A percentile compares a stretch with the other conserved stretches of the same genome.
These are phyloP conservation scores for Rhynchospora breviuscula DNA, from an alignment of 176 grass and related monocot species.

Conservation along the genomic window DNA sequence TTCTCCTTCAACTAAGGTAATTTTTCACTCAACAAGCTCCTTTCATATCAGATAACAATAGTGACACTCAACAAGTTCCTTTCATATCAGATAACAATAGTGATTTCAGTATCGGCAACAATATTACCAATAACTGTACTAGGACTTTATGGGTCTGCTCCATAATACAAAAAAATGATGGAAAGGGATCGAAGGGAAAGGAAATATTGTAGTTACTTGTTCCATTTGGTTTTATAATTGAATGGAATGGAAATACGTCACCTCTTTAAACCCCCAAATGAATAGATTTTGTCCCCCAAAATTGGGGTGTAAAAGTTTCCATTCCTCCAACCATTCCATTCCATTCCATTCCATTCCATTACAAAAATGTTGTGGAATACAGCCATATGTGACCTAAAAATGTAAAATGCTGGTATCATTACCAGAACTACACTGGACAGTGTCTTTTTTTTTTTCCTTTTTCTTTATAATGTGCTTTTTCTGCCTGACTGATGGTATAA, in stretches of 20 bases:
- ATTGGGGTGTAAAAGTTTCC: no score
- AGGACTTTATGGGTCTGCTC: not conserved
- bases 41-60: not conserved
- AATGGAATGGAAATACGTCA: no score
- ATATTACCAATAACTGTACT: not conserved
- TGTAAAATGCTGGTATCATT: not conserved
- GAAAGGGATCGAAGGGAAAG: no score
- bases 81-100: not conserved
- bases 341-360: no score
- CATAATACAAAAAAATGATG: no score
- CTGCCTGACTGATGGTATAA: constrained; percentile 1
- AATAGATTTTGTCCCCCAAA: no score
- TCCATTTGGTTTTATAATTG: no score
- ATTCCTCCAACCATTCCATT: no score
- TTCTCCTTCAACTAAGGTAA: constrained; percentile 54
- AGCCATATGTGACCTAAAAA: not conserved
- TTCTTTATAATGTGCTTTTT: not conserved
- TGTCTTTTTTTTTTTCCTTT: not conserved
- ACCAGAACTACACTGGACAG: not conserved
- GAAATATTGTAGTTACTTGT: no score
- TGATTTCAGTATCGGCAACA: not conserved
- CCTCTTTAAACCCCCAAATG: no score
- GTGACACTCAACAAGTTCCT: not conserved
- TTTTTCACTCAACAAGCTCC: not conserved
- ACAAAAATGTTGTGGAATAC: no score